Evolutionary conservation across 1,284 basidiomycete genomes (phyloP).

Genomic region (Cutaneotrichosporon cyanovorans): DNA sequence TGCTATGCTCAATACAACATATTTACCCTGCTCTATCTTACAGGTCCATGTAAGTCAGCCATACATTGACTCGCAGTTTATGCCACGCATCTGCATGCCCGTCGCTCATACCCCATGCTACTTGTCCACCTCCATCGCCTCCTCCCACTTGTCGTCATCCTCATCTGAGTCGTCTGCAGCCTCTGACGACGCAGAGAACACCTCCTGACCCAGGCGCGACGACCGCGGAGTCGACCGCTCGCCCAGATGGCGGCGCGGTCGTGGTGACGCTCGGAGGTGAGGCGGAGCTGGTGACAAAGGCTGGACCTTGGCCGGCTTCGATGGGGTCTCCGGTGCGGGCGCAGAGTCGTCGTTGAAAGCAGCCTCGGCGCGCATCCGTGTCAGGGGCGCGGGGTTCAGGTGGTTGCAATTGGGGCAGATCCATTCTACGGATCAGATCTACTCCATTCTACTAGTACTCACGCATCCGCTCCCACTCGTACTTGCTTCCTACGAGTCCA

Average conservation of each 20-base stretch:
- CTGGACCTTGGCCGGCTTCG: slow-evolving; percentile 7
- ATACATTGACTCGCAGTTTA: background rate
- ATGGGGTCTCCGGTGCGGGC: slow-evolving; percentile 11
- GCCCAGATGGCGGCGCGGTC: slow-evolving; percentile 17
- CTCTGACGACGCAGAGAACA: slow-evolving; percentile 27
- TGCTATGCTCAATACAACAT: too few relatives aligned
- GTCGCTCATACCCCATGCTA: background rate
- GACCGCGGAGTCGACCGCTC: slow-evolving; percentile 27
- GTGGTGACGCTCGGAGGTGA: slow-evolving; percentile 17
- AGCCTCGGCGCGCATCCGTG: slow-evolving; percentile 14
- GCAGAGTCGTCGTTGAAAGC: background rate
- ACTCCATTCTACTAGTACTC: slow-evolving; percentile 43
- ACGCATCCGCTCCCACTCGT: slow-evolving; percentile 85
- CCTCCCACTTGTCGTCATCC: slow-evolving; percentile 10
- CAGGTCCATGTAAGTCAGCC: background rate
- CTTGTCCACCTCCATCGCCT: slow-evolving; percentile 35
- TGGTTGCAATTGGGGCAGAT: slow-evolving; percentile 44
- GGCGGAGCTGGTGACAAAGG: slow-evolving; percentile 4
- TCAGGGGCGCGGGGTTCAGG: slow-evolving; percentile 37
- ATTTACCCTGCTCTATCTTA: too few relatives aligned
- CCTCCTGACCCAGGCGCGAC: slow-evolving; percentile 34
- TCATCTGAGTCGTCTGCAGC: slow-evolving; percentile 20
- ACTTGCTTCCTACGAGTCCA: slow-evolving; percentile 75
- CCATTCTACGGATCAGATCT: slow-evolving; percentile 34
- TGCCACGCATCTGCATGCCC: background rate